Evolutionary conservation across 148 eudicot genomes (phyloP), one percentile per base, ranked within the genome.

Genomic region (Talinum fruticosum): DNA sequence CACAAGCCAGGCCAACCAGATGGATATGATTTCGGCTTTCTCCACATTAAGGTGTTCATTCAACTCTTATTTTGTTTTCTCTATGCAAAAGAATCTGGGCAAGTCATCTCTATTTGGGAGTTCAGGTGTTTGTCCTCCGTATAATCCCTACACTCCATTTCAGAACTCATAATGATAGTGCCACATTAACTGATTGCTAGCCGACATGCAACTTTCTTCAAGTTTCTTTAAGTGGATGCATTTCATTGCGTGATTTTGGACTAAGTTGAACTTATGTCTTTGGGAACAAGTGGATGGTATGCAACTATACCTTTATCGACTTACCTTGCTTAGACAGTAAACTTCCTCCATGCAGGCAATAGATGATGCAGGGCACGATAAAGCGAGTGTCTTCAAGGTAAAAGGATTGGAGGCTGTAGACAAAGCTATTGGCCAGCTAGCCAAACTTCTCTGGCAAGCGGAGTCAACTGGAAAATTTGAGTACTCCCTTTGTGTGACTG

Each of bases 321-420:
- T 69, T 78, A 41, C 10, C 38, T 29, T 51, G 3, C 16, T 51
- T 36, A 32, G 35, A 77, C 32, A 67, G 66, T 66, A 70, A 75
- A 33, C 12, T 54, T 78, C 18, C 24, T 71, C 65, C 70, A 67
- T 79, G 78, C 88, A 93, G 99, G 99, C 94, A 44, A 90, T 96
- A 79, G 99, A 96, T 66, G 99, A 96, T 72, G 97, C 99, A 32
- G 99, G 99, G 78, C 99, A 96, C 72, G 99, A 93, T 81, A 96
- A 93, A 89, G 94, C 97, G 12, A 88, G 89, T 29, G 57, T 90
- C 30, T 91, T 92, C 76, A 95, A 92, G 82, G 97, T 92, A 37
- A 96, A 88, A 83, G 97, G 91, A 44, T 83, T 96, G 77, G 99
- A 95, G 85, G 93, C 96, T 4, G 94, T 93, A 66, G 99, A 93